Evolutionary conservation across 495 filamentous ascomycete species (phyloP).

Genomic region (Aspergillus biplanus): DNA sequence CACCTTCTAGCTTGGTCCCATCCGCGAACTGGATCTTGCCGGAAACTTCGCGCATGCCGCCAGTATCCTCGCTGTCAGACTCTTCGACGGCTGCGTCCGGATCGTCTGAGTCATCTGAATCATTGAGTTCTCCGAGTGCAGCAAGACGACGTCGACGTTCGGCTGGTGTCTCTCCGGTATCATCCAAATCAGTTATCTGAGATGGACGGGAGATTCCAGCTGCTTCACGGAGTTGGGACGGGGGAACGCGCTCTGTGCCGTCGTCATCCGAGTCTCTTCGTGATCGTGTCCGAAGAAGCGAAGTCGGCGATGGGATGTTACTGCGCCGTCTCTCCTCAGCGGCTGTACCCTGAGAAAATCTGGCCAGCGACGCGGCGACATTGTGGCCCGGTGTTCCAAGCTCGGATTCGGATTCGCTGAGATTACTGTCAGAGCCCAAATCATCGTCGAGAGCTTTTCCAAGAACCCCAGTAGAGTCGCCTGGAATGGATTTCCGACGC

Average conservation of each 20-base stretch:
- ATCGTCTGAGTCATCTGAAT: slow-evolving; percentile 61
- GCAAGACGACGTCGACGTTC: slow-evolving; percentile 83
- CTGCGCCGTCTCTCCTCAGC: slow-evolving; percentile 57
- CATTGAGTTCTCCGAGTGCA: slow-evolving; percentile 70
- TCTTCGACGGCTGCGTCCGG: slow-evolving; percentile 50
- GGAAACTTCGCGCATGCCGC: slow-evolving; percentile 24
- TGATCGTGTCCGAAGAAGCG: slow-evolving; percentile 23
- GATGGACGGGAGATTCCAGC: slow-evolving; percentile 34
- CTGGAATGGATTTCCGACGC: slow-evolving; percentile 24
- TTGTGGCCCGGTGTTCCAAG: slow-evolving; percentile 45
- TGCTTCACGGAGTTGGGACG: slow-evolving; percentile 43
- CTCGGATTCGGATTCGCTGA: slow-evolving; percentile 35
- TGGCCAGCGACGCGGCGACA: slow-evolving; percentile 49
- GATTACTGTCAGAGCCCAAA: slow-evolving; percentile 35
- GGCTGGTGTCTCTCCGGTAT: slow-evolving; percentile 75
- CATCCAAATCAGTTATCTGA: slow-evolving; percentile 39
- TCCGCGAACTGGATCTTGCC: slow-evolving; percentile 43
- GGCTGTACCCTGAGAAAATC: slow-evolving; percentile 45
- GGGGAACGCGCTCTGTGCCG: slow-evolving; percentile 58
- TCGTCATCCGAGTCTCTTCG: slow-evolving; percentile 61
- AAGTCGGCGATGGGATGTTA: slow-evolving; percentile 35
- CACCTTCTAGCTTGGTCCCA: slow-evolving; percentile 28
- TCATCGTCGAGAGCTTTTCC: slow-evolving; percentile 25
- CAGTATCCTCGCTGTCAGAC: slow-evolving; percentile 38
- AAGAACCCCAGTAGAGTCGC: not conserved